A percentile compares a stretch with the other conserved stretches of the same genome.
phyloP scores from a whole-genome alignment of 192 early-diverging fungal genomes.

The Coemansia sp. region DNA sequence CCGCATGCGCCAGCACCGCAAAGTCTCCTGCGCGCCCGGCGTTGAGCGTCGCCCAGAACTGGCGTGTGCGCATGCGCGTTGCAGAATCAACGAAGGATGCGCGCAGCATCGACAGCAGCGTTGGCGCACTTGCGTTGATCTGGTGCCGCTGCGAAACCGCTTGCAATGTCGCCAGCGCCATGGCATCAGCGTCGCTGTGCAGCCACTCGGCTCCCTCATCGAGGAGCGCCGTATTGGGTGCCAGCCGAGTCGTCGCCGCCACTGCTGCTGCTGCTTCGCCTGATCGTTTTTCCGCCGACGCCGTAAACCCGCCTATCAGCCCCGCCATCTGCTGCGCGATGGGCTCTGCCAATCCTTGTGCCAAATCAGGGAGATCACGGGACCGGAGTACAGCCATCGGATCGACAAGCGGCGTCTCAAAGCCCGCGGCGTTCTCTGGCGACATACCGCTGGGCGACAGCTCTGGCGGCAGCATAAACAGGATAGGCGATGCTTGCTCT shows the following conservation, averaged over 20 bases:
- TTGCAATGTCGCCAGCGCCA: slow-evolving; percentile 8
- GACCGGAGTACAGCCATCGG: slow-evolving; percentile 35
- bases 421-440: slow-evolving; percentile 17
- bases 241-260: slow-evolving; percentile 3
- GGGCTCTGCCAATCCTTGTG: slow-evolving; percentile 28
- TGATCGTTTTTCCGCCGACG: neutral
- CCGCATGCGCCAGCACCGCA: slow-evolving; percentile 42
- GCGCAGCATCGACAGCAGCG: slow-evolving; percentile 31
- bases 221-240: slow-evolving; percentile 27
- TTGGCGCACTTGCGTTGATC: neutral
- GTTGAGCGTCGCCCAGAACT: slow-evolving; percentile 46
- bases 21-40: slow-evolving; percentile 34
- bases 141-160: slow-evolving; percentile 10
- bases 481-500: neutral
- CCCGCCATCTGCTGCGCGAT: slow-evolving; percentile 34
- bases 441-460: slow-evolving; percentile 14
- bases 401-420: slow-evolving; percentile 22
- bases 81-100: slow-evolving; percentile 26
- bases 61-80: slow-evolving; percentile 25
- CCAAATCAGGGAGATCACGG: slow-evolving; percentile 26
- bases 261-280: too few relatives aligned
- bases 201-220: slow-evolving; percentile 13
- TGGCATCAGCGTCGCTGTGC: neutral
- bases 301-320: slow-evolving; percentile 15
- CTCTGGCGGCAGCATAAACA: slow-evolving; percentile 25